A percentile compares a stretch with the other conserved stretches of the same genome.
Evolutionary conservation across 306 rosid species (phyloP).

Genomic region (Medicago ruthenica): DNA sequence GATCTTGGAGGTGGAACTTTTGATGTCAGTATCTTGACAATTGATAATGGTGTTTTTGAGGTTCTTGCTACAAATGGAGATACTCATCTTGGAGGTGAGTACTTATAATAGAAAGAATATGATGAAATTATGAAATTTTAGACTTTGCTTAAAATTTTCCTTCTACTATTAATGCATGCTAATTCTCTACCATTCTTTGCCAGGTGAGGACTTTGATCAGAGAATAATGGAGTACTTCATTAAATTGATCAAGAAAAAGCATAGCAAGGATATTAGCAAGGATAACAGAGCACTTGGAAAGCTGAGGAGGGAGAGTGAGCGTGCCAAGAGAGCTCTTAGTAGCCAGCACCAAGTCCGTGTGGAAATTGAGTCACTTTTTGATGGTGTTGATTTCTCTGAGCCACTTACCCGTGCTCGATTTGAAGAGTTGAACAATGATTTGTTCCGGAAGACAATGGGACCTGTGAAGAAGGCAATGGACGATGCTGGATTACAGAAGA

Average conservation of each 20-base stretch:
- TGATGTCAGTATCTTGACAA: slow-evolving; percentile 98
- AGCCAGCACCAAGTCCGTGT: slow-evolving; percentile 99
- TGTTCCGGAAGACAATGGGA: slow-evolving; percentile 98
- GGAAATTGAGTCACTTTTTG: slow-evolving; percentile 97
- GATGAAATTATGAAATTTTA: neutral
- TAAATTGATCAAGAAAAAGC: slow-evolving; percentile 97
- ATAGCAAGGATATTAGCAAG: slow-evolving; percentile 94
- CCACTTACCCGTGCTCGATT: slow-evolving; percentile 94
- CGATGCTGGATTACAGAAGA: slow-evolving; percentile 93
- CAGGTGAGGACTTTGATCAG: slow-evolving; percentile 96
- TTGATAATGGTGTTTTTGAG: slow-evolving; percentile 96
- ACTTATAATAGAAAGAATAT: neutral
- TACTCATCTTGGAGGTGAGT: slow-evolving; percentile 97
- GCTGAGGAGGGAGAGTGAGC: slow-evolving; percentile 89
- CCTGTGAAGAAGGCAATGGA: slow-evolving; percentile 99
- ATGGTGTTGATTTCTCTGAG: slow-evolving; percentile 85
- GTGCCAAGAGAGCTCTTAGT: slow-evolving; percentile 99
- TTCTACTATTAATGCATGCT: neutral
- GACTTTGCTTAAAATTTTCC: neutral
- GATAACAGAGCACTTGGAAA: slow-evolving; percentile 98
- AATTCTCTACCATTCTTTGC: neutral
- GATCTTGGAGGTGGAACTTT: slow-evolving; percentile 99
- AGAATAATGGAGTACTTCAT: slow-evolving; percentile 98
- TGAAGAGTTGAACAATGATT: slow-evolving; percentile 94
- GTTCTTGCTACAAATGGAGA: slow-evolving; percentile 97